Base-by-base conservation (phyloP, 495 filamentous ascomycete genomes). In the Aspergillus incahuasiensis region DNA sequence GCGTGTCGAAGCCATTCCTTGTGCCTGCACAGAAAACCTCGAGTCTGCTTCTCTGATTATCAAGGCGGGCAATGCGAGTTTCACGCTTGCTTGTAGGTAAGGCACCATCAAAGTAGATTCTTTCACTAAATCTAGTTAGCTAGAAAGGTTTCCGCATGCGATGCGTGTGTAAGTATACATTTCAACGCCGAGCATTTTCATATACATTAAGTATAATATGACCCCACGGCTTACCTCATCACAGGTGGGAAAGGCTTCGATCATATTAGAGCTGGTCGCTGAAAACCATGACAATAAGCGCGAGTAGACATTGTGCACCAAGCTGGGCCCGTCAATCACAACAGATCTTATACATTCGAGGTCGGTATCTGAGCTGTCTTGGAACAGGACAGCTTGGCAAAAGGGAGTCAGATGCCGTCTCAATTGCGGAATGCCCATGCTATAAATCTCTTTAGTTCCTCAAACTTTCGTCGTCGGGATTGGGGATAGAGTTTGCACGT, bases 21-120 rank as follows among this genome's bases (percentile, higher is more conserved):
- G 58, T 32, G 25, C 54, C 55, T 11, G 59, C 53, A 1, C 73
- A 65, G 39, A 73, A 75, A 3, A 57, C 12, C 15, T 71, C 63
- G 19, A 84, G 56, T 22, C 66, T 68, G 24, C 64, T 74, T 49
- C 80, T 69, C 8, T 63, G 72, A 51, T 50, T 66, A 40, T 75
- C 65, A n/a, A 88, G 71, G 16, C 87, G 76, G 8, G 60, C 38
- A 19, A 77, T 52, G n/a, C 87, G 77, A 7, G 74, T 80, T 0
- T 68, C 57, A 21, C 74, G 73, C 57, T 90, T 90, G 15, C 66
- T 59, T 6, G 69, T 43, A 8, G 90, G 90, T 11, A 95, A 73
- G 41, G 80, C 84, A 21, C 89, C 88, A 64, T 95, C 90, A 54
- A 95, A 92, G 65, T 82, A 91, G 49, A 95, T 89, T 28, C 65